Base-by-base conservation (phyloP, 2,329 filamentous ascomycete genomes). In the Stemphylium lycopersici region DNA sequence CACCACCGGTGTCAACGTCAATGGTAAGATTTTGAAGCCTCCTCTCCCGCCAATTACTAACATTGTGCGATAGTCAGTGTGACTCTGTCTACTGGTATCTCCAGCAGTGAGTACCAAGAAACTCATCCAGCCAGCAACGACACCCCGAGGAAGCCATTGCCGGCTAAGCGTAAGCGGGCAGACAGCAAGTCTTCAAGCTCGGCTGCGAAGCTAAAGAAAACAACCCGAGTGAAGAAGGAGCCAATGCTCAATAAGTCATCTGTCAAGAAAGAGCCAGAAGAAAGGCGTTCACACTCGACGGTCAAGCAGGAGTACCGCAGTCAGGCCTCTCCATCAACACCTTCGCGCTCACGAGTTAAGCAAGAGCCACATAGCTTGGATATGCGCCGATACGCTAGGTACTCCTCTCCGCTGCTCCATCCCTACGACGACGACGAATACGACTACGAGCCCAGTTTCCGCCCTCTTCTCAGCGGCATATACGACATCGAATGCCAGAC, bases 401-500 rank as follows among this genome's bases (percentile, higher is more conserved):
- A 11, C 26, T 29, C 6, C 3, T 29, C 26, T 2, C 26, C 26
- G 10, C 26, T 29, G 10, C 8, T 8, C 26, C 2, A 29, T 29
- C 26, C 3, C 26, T 29, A 10, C 13, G 15, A 33, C 62, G 16
- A 41, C 47, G 18, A 47, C 58, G 34, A 26, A 44, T 56, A 36
- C 48, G 56, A 16, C 53, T 15, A 50, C 83, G 12, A 82, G 81
- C 43, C 7, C 6, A 6, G 7, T 26, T 6, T 6, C 24, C 24
- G 24, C 24, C 24, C 24, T 6, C 24, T 26, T 26, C 24, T 26
- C 7, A 8, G 24, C 24, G 80, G 82, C 7, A 67, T 71, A 3
- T 84, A 83, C 63, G 58, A 67, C 3, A 62, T 83, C 12, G 38
- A 53, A 8, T 76, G 68, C 41, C 47, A 52, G 4, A 75, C 20